Conservation (phyloP, 2,329 filamentous ascomycete genomes). For the Alternaria incomplexa region DNA sequence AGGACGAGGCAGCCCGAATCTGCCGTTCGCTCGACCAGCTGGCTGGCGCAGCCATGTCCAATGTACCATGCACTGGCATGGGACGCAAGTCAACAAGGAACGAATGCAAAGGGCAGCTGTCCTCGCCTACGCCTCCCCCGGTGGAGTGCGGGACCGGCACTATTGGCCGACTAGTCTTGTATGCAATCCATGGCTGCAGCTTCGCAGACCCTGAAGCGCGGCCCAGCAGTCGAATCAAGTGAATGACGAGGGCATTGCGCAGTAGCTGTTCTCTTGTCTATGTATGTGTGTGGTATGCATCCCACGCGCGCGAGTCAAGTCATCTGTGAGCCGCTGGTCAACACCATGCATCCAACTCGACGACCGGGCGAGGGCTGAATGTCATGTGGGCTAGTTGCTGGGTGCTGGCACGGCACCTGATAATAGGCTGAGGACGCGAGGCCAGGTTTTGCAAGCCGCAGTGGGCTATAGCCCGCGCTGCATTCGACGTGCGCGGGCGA, state of each 20-base stretch:
- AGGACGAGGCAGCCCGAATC: neutral
- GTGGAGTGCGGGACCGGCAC: neutral
- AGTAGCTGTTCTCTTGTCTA: neutral
- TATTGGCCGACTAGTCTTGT: constrained; percentile 15
- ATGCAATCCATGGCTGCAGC: neutral
- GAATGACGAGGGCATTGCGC: neutral
- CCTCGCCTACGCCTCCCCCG: constrained; percentile 2
- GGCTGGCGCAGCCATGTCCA: neutral
- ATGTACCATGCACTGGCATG: neutral
- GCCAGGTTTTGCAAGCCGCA: constrained; percentile 3
- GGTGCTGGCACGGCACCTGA: constrained; percentile 2
- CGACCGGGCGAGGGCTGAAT: neutral
- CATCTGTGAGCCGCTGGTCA: constrained; percentile 4
- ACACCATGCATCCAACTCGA: neutral
- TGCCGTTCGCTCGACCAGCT: neutral
- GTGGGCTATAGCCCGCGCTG: constrained; percentile 1
- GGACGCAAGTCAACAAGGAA: neutral
- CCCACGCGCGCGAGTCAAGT: constrained; percentile 5
- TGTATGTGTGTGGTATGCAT: neutral
- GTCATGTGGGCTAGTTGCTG: constrained; percentile 3
- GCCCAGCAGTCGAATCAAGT: neutral
- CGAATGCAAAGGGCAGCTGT: neutral
- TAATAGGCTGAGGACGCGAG: constrained; percentile 5
- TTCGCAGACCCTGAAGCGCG: neutral
- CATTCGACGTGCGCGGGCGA: constrained; percentile 12